Conservation (phyloP, 805 yeast genomes). For the Scheffersomyces ergatensis region DNA sequence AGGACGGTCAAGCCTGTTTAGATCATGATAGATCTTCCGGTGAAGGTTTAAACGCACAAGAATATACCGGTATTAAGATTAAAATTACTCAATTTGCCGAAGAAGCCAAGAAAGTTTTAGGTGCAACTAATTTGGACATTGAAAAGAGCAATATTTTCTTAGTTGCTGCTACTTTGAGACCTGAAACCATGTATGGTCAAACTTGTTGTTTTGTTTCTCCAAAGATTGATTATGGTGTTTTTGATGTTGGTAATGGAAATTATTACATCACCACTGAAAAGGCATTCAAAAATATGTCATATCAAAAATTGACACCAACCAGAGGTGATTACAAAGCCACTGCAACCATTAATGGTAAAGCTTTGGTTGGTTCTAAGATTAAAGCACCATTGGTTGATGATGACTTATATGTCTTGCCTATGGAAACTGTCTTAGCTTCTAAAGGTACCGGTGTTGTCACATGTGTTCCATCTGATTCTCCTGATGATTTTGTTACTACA, state of each 20-base stretch:
- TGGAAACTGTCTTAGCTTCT: constrained; percentile 92
- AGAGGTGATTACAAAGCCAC: constrained; percentile 75
- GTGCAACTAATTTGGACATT: constrained; percentile 45
- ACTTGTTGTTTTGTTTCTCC: constrained; percentile 98
- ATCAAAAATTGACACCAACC: constrained; percentile 85
- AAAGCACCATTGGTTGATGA: constrained; percentile 73
- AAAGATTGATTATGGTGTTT: constrained; percentile 87
- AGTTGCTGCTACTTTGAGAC: constrained; percentile 96
- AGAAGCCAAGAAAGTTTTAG: constrained; percentile 51
- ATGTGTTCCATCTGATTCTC: constrained; percentile 98
- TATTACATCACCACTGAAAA: constrained; percentile 87
- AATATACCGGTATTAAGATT: constrained; percentile 91
- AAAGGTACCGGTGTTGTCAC: constrained; percentile 99
- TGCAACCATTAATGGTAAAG: constrained; percentile 62
- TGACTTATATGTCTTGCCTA: constrained; percentile 82
- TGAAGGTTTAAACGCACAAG: constrained; percentile 96
- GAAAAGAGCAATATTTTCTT: constrained; percentile 66
- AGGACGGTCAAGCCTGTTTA: constrained; percentile 99
- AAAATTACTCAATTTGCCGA: constrained; percentile 58
- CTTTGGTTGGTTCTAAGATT: constrained; percentile 82
- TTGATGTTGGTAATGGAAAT: constrained; percentile 75
- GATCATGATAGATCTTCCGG: constrained; percentile 98
- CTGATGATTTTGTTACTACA: constrained; percentile 91
- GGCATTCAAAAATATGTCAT: constrained; percentile 96
- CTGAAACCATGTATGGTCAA: constrained; percentile 99